Base-by-base conservation (phyloP, 2,329 filamentous ascomycete species). In the Diplodia sapinea region DNA sequence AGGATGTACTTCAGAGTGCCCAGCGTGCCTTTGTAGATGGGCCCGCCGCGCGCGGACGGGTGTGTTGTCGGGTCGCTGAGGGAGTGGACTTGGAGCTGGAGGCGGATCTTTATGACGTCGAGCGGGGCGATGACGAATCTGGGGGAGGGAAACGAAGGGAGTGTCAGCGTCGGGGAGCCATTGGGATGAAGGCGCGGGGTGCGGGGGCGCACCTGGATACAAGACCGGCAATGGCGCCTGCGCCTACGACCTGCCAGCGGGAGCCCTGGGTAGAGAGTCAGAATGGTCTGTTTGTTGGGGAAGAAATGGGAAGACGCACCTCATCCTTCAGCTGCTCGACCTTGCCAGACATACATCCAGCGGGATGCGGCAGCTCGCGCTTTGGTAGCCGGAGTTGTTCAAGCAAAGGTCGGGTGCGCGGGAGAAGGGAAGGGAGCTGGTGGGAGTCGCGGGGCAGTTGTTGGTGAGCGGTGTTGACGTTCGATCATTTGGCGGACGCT, bases 101-200 rank as follows among this genome's bases (percentile, higher is more conserved):
- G 89, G 56, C 95, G 92, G 81, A 99, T 99, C 84, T 99, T 98
- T 81, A 98, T 89, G 70, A 99, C 95, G 79, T 99, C 95, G 72
- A 99, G 91, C 65, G 95, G 95, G 20, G 95, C 93, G 77, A 98
- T 90, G 76, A 95, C 88, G 83, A 99, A 98, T 77, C 92, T 93
- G 73, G 38, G 36, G 11, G 11, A 11, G 9, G 33, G 33, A n/a
- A 38, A n/a, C 6, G 54, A 26, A 43, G 26, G n/a, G n/a, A 49
- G 59, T 38, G 59, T 40, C 31, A 65, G 33, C 56, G 66, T 31
- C 29, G 50, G 17, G 40, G 33, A 29, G 49, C 33, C 17, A 31
- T 29, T 70, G 74, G 68, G 74, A 69, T 66, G 8, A 52, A 9
- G 8, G 57, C 26, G 33, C 26, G 4, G 36, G 26, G 17, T n/a